phyloP scores from a whole-genome alignment of 202 grass and related monocot species.

The Panicum hallii region DNA sequence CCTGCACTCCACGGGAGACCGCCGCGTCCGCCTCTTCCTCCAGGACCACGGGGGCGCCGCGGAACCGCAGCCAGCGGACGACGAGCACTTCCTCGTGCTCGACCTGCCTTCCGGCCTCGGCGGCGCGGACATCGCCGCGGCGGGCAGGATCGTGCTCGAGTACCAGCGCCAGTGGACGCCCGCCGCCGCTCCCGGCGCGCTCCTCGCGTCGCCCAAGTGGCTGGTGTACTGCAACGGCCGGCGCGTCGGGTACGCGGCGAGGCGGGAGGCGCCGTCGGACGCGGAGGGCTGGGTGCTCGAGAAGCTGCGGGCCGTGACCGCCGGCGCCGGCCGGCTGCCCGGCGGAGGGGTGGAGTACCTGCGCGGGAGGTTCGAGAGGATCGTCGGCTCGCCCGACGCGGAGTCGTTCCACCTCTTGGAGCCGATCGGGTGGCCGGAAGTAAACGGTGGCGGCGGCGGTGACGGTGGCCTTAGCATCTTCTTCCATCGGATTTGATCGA shows the following conservation, averaged over 20 bases:
- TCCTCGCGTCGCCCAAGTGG: slow-evolving; percentile 55
- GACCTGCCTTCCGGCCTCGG: slow-evolving; percentile 50
- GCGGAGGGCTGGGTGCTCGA: slow-evolving; percentile 56
- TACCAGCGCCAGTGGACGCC: slow-evolving; percentile 40
- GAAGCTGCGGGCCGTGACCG: slow-evolving; percentile 49
- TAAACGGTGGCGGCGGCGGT: not conserved
- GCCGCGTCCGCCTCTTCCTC: slow-evolving; percentile 57
- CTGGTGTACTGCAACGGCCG: slow-evolving; percentile 61
- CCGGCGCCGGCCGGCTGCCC: slow-evolving; percentile 54
- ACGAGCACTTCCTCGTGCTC: slow-evolving; percentile 42
- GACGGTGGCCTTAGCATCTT: slow-evolving; percentile 63
- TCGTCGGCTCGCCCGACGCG: slow-evolving; percentile 53
- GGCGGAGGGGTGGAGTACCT: slow-evolving; percentile 55
- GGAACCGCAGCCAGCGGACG: not conserved
- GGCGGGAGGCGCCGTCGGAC: slow-evolving; percentile 47
- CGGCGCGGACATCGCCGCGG: slow-evolving; percentile 34
- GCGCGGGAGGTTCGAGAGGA: slow-evolving; percentile 56
- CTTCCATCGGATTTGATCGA: slow-evolving; percentile 52
- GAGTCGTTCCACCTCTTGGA: slow-evolving; percentile 65
- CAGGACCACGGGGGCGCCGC: slow-evolving; percentile 31
- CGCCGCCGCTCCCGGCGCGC: not conserved
- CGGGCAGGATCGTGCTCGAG: slow-evolving; percentile 59
- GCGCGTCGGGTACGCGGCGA: slow-evolving; percentile 46
- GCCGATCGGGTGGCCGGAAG: slow-evolving; percentile 45
- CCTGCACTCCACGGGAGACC: slow-evolving; percentile 48